Base-by-base conservation (phyloP, 1,284 basidiomycete genomes). In the Leccinum griseonigrum region DNA sequence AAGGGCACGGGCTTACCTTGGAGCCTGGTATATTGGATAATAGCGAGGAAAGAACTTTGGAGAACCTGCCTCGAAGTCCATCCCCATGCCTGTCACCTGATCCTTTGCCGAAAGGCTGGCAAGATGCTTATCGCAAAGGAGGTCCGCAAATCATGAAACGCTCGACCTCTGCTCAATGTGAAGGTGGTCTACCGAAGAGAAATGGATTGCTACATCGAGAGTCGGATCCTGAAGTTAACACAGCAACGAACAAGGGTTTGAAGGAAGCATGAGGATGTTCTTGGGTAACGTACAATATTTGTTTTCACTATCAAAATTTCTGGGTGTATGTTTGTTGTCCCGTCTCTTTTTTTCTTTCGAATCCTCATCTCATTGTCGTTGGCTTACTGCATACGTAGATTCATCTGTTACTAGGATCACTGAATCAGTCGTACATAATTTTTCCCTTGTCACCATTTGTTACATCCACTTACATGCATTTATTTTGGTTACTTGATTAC, bases 261-360 rank as follows among this genome's bases (percentile, higher is more conserved):
- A 83, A 84, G 69, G 80, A 85, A 59, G 83, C 81, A 83, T 90
- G 70, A 58, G 75, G 43, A 18, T 38, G 54, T 38, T 31, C 46
- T 61, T 53, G 67, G 63, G 57, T 63, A 54, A 62, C 29, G 54
- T 63, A 58, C 61, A 60, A 68, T 14, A 59, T 67, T 63, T 57
- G 60, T 67, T 63, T 57, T 46, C 38, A 51, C 40, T 53, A 38
- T 16, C 38, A 38, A 48, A 38, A 48, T 54, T 51, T 60, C 36
- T 46, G 64, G 60, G 52, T 56, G 63, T 46, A 51, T 38, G 28
- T 43, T 26, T 36, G 22, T 54, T 51, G 51, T 62, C 38, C 57
- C 9, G 57, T 43, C 32, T 50, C 57, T 55, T 36, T 53, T 5
- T 32, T 52, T 38, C 61, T 38, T 66, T 60, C n/a, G 36, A 48